phyloP scores from a whole-genome alignment of 148 eudicot species.

The Selenicereus undatus region DNA sequence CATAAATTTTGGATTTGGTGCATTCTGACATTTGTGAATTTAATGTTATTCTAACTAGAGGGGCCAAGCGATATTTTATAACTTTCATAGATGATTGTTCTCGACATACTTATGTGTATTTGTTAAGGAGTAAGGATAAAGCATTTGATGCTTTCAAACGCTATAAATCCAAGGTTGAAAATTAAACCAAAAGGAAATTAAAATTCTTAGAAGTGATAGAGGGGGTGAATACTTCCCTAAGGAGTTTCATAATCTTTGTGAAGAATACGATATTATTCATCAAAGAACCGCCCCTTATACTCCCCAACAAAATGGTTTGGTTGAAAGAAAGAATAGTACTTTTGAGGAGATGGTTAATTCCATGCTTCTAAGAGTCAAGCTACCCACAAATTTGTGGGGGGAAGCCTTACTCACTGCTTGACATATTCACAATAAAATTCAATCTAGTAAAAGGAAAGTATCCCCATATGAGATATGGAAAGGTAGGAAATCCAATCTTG shows the following conservation, averaged over 20 bases:
- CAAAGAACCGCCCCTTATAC: neutral
- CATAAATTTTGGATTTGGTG: neutral
- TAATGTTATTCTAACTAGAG: neutral
- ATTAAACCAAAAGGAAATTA: neutral
- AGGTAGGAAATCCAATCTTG: neutral
- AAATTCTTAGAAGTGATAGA: neutral
- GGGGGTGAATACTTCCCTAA: neutral
- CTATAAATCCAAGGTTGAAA: neutral
- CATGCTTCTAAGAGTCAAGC: neutral
- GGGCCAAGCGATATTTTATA: neutral
- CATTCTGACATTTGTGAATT: neutral
- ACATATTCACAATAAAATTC: neutral
- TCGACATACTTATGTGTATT: neutral
- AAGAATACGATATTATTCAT: neutral
- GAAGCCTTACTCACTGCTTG: neutral
- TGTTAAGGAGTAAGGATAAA: neutral
- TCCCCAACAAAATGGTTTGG: constrained; percentile 1
- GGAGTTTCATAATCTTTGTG: neutral
- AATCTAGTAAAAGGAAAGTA: neutral
- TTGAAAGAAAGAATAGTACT: neutral
- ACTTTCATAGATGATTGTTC: neutral
- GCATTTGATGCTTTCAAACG: neutral
- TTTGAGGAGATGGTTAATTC: neutral
- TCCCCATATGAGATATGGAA: neutral
- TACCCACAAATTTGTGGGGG: neutral